phyloP scores from a whole-genome alignment of 2,329 filamentous ascomycete species.

The Harringtonia lauricola region DNA sequence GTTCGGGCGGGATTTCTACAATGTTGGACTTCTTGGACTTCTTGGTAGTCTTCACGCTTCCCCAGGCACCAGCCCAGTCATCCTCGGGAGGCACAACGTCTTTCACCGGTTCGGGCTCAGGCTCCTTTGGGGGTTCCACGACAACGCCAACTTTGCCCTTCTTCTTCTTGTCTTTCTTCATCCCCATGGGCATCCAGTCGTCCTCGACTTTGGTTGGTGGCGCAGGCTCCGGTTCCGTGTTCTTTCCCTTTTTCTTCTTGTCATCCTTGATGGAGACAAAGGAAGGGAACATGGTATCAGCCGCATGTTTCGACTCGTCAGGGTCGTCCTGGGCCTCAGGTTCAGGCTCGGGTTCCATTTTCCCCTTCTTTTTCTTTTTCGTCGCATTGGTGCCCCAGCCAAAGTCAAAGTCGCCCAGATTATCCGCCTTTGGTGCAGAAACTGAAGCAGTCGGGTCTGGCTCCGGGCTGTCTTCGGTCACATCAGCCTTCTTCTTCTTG shows the following conservation, averaged over 20 bases:
- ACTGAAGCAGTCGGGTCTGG: neutral
- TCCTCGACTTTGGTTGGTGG: slow-evolving; percentile 8
- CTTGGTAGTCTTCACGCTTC: neutral
- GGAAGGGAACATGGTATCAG: slow-evolving; percentile 14
- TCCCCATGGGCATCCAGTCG: neutral
- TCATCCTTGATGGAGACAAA: slow-evolving; percentile 26
- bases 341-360: slow-evolving; percentile 7
- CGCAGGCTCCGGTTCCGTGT: slow-evolving; percentile 14
- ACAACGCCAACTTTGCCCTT: neutral
- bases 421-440: slow-evolving; percentile 9
- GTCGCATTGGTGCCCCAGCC: slow-evolving; percentile 16
- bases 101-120: slow-evolving; percentile 5
- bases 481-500: slow-evolving; percentile 8
- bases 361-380: slow-evolving; percentile 15
- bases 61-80: no score
- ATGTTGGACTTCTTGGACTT: neutral
- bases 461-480: slow-evolving; percentile 8
- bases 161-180: slow-evolving; percentile 27
- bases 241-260: slow-evolving; percentile 19
- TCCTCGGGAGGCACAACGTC: neutral
- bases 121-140: neutral
- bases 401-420: slow-evolving; percentile 19
- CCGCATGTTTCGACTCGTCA: slow-evolving; percentile 6
- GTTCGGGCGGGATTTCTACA: neutral
- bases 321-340: slow-evolving; percentile 1